Percentiles rank a stretch among this genome's conserved stretches.
These are phyloP conservation scores for Tetracentron sinense DNA, from an alignment of 164 flowering plant species.

Conservation along the genomic window DNA sequence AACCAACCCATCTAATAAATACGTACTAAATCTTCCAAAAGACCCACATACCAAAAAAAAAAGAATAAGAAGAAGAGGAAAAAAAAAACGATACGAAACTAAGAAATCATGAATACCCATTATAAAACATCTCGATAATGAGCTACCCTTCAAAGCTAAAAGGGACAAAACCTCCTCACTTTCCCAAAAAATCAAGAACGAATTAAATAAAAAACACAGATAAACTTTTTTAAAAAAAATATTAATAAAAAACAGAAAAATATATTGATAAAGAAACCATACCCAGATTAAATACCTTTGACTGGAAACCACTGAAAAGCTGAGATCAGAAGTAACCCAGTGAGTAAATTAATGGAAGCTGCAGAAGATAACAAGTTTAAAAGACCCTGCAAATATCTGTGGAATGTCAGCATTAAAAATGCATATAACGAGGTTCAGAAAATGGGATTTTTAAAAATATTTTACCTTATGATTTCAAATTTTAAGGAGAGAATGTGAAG, in stretches of 20 bases:
- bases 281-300: conserved; percentile 11
- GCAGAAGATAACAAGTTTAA: neutral
- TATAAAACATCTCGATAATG: conserved; percentile 9
- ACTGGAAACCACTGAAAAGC: conserved; percentile 9
- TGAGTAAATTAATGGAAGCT: neutral
- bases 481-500: neutral
- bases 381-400: neutral
- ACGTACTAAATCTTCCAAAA: conserved; percentile 19
- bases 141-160: conserved; percentile 13
- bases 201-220: neutral
- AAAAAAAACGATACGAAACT: conserved; percentile 4
- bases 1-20: conserved; percentile 19
- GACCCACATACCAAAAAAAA: conserved; percentile 3
- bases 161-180: conserved; percentile 4
- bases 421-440: too few species aligned
- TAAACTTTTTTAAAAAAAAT: conserved; percentile 1
- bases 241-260: neutral
- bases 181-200: conserved; percentile 6
- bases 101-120: conserved; percentile 15
- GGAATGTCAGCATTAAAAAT: too few species aligned
- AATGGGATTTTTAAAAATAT: too few species aligned
- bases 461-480: neutral
- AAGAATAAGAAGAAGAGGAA: conserved; percentile 13
- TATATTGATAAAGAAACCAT: conserved; percentile 1
- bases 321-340: neutral